phyloP scores from a whole-genome alignment of 2,329 filamentous ascomycete species.

The Fusarium longipes region DNA sequence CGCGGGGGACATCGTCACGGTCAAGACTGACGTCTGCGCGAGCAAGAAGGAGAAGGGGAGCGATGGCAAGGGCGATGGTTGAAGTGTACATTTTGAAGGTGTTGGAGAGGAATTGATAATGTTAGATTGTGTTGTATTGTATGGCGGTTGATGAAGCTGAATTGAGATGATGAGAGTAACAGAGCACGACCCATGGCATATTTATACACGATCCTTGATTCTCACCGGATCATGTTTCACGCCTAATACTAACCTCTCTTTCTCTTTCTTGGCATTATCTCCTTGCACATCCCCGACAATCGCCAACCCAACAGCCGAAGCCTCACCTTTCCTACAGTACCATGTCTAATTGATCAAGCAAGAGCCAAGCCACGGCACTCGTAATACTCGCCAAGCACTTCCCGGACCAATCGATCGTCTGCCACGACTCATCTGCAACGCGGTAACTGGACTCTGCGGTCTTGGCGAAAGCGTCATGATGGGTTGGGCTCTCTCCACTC shows the following conservation, averaged over 20 bases:
- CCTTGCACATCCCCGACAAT: conserved; percentile 14
- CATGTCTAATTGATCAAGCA: not conserved
- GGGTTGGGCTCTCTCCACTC: conserved; percentile 19
- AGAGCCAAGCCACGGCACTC: conserved; percentile 32
- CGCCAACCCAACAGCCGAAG: conserved; percentile 23
- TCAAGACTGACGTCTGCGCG: conserved; percentile 51
- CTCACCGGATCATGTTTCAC: not conserved
- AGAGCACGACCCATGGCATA: not conserved
- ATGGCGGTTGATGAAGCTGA: not conserved
- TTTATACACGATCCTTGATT: conserved; percentile 17
- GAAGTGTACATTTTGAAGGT: conserved; percentile 47
- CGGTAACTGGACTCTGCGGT: conserved; percentile 12
- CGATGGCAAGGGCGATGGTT: conserved; percentile 46
- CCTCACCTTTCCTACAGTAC: not conserved
- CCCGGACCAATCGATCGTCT: conserved; percentile 16
- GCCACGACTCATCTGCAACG: conserved; percentile 14
- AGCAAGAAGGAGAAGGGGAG: conserved; percentile 46
- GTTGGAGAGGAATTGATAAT: not conserved
- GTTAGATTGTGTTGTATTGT: not conserved
- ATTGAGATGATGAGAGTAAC: not conserved
- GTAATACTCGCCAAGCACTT: conserved; percentile 25
- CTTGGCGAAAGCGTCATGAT: conserved; percentile 39
- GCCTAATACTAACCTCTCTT: not conserved
- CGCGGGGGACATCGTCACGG: conserved; percentile 50
- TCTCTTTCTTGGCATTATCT: conserved; percentile 12